Conservation (phyloP, 257 asterid species). For the Nicotiana undulata region DNA sequence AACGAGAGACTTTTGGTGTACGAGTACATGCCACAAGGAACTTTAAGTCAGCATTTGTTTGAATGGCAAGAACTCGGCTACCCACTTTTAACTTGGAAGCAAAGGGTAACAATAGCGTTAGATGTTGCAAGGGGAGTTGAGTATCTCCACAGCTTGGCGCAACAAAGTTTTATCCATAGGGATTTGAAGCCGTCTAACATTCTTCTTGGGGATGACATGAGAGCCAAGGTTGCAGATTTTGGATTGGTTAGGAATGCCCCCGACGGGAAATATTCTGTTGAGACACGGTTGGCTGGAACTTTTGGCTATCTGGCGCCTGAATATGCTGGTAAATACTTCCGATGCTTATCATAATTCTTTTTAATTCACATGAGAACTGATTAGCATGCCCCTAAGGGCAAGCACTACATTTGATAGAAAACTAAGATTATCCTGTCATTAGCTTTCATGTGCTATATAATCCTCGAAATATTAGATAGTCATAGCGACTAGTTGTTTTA, state of each 20-base stretch:
- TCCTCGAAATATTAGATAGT: not conserved
- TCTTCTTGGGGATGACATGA: constrained; percentile 85
- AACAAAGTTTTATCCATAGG: constrained; percentile 84
- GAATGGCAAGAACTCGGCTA: constrained; percentile 59
- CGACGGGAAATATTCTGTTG: constrained; percentile 85
- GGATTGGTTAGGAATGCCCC: constrained; percentile 91
- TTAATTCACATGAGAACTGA: not conserved
- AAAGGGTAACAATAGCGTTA: constrained; percentile 75
- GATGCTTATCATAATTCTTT: not conserved
- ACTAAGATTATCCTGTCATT: not conserved
- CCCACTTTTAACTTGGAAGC: constrained; percentile 71
- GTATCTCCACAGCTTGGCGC: constrained; percentile 92
- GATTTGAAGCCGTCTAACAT: constrained; percentile 90
- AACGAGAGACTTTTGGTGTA: constrained; percentile 86
- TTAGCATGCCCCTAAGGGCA: not conserved
- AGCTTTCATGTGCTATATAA: not conserved
- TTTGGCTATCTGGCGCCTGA: constrained; percentile 97
- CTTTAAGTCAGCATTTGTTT: constrained; percentile 76
- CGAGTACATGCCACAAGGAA: constrained; percentile 94
- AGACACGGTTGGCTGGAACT: constrained; percentile 90
- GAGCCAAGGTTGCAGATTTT: constrained; percentile 96
- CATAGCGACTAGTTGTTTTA: not conserved
- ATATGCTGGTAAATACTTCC: constrained; percentile 61
- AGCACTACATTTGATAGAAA: not conserved
- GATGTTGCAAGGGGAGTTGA: constrained; percentile 95